Conservation (phyloP, 345 rosid species). For the Abelmoschus esculentus region DNA sequence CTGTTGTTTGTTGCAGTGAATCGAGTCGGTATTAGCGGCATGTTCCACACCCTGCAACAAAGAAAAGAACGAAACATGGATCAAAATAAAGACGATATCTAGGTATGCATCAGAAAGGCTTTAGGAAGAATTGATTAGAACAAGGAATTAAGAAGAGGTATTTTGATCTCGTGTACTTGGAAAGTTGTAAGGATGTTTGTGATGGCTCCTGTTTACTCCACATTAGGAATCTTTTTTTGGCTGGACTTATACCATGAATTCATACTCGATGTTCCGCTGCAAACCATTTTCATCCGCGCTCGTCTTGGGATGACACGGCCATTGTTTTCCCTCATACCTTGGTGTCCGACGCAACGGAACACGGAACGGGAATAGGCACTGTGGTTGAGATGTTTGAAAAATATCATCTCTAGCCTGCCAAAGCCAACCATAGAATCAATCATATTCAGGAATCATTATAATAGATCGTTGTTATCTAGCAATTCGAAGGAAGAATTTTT, state of each 20-base stretch:
- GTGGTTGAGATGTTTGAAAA: constrained; percentile 29
- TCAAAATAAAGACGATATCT: neutral
- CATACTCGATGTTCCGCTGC: constrained; percentile 64
- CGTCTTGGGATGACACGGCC: constrained; percentile 42
- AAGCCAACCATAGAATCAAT: constrained; percentile 6
- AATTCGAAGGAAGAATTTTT: neutral
- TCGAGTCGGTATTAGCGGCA: constrained; percentile 27
- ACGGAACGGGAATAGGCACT: neutral
- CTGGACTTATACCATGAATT: constrained; percentile 49
- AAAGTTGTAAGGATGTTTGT: constrained; percentile 25
- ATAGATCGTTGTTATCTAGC: neutral
- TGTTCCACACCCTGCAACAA: constrained; percentile 38
- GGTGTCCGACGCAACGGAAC: constrained; percentile 12
- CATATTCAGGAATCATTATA: neutral
- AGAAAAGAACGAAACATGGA: neutral
- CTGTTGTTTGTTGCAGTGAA: neutral
- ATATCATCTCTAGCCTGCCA: constrained; percentile 41
- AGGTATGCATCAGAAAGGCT: neutral
- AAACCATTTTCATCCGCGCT: constrained; percentile 40
- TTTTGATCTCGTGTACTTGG: constrained; percentile 29
- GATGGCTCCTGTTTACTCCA: constrained; percentile 39
- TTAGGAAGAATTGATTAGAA: neutral
- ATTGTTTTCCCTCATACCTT: neutral
- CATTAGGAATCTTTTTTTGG: constrained; percentile 32
- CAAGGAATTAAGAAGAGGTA: neutral